Conservation (phyloP, 306 rosid species). For the Hippophae tibetana region DNA sequence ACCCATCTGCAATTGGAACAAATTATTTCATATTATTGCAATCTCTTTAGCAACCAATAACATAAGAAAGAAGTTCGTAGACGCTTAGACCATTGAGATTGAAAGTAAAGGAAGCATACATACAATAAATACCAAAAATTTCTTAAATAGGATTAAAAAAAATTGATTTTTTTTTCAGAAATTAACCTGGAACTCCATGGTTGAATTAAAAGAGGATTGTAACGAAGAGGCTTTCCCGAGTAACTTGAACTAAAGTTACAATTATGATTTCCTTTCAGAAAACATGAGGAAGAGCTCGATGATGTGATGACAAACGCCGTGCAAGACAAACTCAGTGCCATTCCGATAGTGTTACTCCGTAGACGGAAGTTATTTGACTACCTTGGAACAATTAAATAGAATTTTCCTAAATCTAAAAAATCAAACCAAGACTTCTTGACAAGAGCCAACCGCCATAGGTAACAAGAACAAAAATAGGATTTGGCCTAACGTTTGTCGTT, state of each 20-base stretch:
- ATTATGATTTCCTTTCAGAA: slow-evolving; percentile 16
- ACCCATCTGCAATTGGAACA: background rate
- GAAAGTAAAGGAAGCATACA: background rate
- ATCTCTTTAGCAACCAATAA: background rate
- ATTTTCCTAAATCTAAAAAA: background rate
- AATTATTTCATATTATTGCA: background rate
- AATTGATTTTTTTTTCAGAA: background rate
- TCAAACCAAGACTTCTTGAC: too few relatives aligned
- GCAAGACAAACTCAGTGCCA: slow-evolving; percentile 32
- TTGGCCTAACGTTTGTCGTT: too few relatives aligned
- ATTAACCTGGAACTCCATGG: slow-evolving; percentile 37
- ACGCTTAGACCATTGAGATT: background rate
- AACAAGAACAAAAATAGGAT: too few relatives aligned
- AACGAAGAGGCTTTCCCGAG: slow-evolving; percentile 10
- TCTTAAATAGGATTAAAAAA: background rate
- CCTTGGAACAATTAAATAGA: background rate
- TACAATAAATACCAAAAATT: background rate
- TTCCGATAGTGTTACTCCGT: background rate
- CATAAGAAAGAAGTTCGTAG: background rate
- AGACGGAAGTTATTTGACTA: background rate
- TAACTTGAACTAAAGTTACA: slow-evolving; percentile 12
- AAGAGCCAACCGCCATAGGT: too few relatives aligned
- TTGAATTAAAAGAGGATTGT: slow-evolving; percentile 18
- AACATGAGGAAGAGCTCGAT: slow-evolving; percentile 14
- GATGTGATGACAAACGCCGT: slow-evolving; percentile 24